phyloP scores from a whole-genome alignment of 495 filamentous ascomycete genomes.

The Hypomontagnella submonticulosa region DNA sequence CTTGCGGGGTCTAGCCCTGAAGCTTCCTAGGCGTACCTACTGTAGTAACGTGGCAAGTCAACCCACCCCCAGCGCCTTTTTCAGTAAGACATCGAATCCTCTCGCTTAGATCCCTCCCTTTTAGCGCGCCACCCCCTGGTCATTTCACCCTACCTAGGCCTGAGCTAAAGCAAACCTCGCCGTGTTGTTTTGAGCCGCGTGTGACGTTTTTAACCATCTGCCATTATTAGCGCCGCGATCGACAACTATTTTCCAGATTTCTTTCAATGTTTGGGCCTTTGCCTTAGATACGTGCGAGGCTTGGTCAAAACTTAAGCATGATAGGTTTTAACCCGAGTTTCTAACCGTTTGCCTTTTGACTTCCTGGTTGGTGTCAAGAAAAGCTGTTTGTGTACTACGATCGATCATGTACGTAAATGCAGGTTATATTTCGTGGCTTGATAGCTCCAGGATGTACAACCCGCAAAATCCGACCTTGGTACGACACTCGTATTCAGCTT shows the following conservation, averaged over 20 bases:
- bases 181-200: slow-evolving; percentile 36
- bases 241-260: slow-evolving; percentile 10
- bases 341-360: not conserved
- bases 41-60: slow-evolving; percentile 32
- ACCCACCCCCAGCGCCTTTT: not conserved
- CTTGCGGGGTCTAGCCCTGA: slow-evolving; percentile 27
- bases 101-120: slow-evolving; percentile 35
- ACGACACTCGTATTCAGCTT: slow-evolving; percentile 32
- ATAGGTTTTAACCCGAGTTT: slow-evolving; percentile 5
- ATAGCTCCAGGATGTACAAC: slow-evolving; percentile 2
- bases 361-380: not conserved
- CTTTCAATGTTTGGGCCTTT: slow-evolving; percentile 11
- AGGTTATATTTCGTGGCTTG: slow-evolving; percentile 22
- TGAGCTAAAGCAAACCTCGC: slow-evolving; percentile 16
- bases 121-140: slow-evolving; percentile 16
- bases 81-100: slow-evolving; percentile 15
- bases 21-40: not conserved
- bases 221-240: slow-evolving; percentile 31
- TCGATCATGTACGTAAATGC: not conserved
- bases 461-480: slow-evolving; percentile 18
- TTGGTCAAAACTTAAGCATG: not conserved
- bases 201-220: slow-evolving; percentile 33
- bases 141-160: slow-evolving; percentile 5
- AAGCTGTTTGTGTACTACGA: slow-evolving; percentile 5
- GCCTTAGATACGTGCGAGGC: not conserved